Percentiles rank a stretch among this genome's conserved stretches.
These are phyloP conservation scores for Senna tora DNA, from an alignment of 306 rosid species.

Conservation along the genomic window DNA sequence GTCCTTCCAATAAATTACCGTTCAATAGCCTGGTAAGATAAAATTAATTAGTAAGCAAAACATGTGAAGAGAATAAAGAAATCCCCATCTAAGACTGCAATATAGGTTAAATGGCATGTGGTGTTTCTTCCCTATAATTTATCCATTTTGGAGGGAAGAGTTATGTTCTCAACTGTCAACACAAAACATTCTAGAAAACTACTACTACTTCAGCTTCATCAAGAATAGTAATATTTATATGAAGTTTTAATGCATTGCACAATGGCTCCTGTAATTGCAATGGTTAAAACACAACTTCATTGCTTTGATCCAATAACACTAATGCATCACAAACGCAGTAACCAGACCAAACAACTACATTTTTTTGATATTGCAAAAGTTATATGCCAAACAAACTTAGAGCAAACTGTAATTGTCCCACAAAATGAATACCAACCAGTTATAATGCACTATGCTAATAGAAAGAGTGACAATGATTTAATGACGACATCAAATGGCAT, in stretches of 20 bases:
- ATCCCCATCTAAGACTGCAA: background rate
- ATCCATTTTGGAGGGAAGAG: background rate
- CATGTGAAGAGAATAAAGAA: background rate
- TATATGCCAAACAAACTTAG: background rate
- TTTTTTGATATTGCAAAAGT: background rate
- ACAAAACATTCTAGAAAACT: background rate
- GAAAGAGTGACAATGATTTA: background rate
- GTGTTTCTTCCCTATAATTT: background rate
- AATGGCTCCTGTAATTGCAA: background rate
- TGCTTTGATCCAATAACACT: background rate
- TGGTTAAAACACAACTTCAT: background rate
- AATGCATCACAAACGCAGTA: background rate
- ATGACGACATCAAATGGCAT: slow-evolving; percentile 2
- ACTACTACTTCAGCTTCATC: background rate
- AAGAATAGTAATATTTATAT: background rate
- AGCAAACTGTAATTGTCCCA: background rate
- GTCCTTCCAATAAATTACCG: slow-evolving; percentile 83
- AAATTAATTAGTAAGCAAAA: slow-evolving; percentile 19
- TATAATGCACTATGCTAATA: background rate
- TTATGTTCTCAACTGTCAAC: background rate
- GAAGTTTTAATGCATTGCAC: background rate
- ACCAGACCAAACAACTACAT: slow-evolving; percentile 7
- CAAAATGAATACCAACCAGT: background rate
- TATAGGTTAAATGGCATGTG: background rate
- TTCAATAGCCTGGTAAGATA: slow-evolving; percentile 71